These are phyloP conservation scores for Clonostachys rhizophaga DNA, from an alignment of 2,329 filamentous ascomycete genomes.

Conservation along the genomic window DNA sequence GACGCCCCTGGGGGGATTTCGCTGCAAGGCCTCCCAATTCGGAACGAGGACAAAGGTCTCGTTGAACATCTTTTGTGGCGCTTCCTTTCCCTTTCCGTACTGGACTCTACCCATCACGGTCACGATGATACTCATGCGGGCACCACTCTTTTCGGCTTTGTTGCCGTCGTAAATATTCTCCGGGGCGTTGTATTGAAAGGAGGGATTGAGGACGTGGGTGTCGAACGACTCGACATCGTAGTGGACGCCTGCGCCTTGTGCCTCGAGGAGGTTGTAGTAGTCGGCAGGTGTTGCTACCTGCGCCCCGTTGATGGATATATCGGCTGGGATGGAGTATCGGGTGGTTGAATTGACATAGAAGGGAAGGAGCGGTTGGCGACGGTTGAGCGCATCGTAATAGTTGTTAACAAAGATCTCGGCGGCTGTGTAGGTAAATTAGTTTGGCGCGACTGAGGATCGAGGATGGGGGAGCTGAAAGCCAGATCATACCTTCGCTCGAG, in stretches of 20 bases:
- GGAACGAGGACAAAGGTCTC: conserved; percentile 81
- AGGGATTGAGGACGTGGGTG: conserved; percentile 71
- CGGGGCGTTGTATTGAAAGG: conserved; percentile 54
- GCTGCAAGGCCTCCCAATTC: conserved; percentile 56
- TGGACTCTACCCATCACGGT: conserved; percentile 69
- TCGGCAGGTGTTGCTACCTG: conserved; percentile 55
- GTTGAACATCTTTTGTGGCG: conserved; percentile 65
- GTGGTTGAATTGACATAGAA: conserved; percentile 65
- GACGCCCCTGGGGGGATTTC: conserved; percentile 45
- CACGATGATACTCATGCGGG: conserved; percentile 66
- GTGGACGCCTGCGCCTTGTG: conserved; percentile 50
- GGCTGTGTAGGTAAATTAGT: conserved; percentile 36
- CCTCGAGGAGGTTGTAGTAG: conserved; percentile 64
- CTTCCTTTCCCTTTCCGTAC: conserved; percentile 59
- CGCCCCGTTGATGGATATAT: conserved; percentile 79
- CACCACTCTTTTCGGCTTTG: conserved; percentile 42
- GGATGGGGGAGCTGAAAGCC: background rate
- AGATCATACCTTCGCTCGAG: conserved; percentile 38
- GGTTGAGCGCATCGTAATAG: conserved; percentile 73
- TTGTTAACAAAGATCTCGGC: conserved; percentile 67
- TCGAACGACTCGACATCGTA: conserved; percentile 77
- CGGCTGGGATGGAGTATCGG: conserved; percentile 50
- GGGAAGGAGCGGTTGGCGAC: conserved; percentile 52
- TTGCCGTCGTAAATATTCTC: conserved; percentile 30
- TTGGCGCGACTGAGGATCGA: background rate